These are phyloP conservation scores for Penicillium tannophilum DNA, from an alignment of 495 filamentous ascomycete species.

Conservation along the genomic window DNA sequence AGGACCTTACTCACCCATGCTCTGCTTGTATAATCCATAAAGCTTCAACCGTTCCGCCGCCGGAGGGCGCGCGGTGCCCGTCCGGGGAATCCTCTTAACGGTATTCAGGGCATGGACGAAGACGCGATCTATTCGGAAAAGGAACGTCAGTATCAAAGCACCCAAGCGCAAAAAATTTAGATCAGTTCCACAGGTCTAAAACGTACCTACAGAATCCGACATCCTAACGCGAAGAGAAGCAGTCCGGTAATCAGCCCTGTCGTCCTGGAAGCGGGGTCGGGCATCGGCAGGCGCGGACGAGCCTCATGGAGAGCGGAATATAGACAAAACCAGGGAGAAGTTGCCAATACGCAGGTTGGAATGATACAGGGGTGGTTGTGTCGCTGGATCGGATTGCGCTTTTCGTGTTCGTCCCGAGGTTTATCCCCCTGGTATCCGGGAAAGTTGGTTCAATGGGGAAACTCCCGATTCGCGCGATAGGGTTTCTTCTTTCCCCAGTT, in stretches of 20 bases:
- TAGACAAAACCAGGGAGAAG: slow-evolving; percentile 4
- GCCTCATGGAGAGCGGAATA: slow-evolving; percentile 29
- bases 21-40: slow-evolving; percentile 98
- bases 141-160: neutral
- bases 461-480: neutral
- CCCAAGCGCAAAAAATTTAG: neutral
- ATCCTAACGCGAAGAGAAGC: slow-evolving; percentile 39
- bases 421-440: slow-evolving; percentile 12
- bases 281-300: slow-evolving; percentile 28
- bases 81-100: slow-evolving; percentile 94
- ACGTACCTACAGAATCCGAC: slow-evolving; percentile 60
- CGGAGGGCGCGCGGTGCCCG: slow-evolving; percentile 85
- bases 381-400: slow-evolving; percentile 25
- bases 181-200: neutral
- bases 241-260: slow-evolving; percentile 29
- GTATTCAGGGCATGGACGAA: slow-evolving; percentile 99
- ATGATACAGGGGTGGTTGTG: slow-evolving; percentile 3
- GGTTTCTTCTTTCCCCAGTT: slow-evolving; percentile 6
- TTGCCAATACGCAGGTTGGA: slow-evolving; percentile 4
- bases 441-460: slow-evolving; percentile 5
- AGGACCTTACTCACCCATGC: slow-evolving; percentile 65
- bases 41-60: slow-evolving; percentile 81
- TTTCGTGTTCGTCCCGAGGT: slow-evolving; percentile 42
- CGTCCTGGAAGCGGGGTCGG: slow-evolving; percentile 41
- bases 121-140: slow-evolving; percentile 72